These are phyloP conservation scores for Lasiosphaeria ovina DNA, from an alignment of 495 filamentous ascomycete genomes.

Conservation along the genomic window DNA sequence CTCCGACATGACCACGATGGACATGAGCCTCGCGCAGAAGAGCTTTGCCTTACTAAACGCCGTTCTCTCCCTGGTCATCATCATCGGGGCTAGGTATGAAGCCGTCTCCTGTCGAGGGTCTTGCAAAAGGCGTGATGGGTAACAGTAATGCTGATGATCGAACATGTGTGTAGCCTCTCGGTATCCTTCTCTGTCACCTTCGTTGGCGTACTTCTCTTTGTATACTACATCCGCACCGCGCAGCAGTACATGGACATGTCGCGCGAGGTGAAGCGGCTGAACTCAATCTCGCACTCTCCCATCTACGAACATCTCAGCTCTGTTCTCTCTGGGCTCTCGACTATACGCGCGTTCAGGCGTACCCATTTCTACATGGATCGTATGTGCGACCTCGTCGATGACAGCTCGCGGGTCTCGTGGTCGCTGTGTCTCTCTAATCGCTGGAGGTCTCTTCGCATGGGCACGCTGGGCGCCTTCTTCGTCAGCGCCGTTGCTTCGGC, in stretches of 20 bases:
- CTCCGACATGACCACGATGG: constrained; percentile 43
- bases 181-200: constrained; percentile 27
- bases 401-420: constrained; percentile 52
- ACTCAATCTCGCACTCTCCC: constrained; percentile 59
- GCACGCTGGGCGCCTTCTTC: constrained; percentile 59
- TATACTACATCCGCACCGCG: constrained; percentile 32
- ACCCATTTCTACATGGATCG: constrained; percentile 50
- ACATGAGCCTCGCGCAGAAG: constrained; percentile 31
- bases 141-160: too few species aligned
- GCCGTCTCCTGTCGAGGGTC: not conserved
- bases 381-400: constrained; percentile 58
- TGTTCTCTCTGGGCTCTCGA: constrained; percentile 58
- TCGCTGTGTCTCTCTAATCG: constrained; percentile 55
- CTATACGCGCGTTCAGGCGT: constrained; percentile 63
- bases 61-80: constrained; percentile 20
- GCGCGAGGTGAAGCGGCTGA: constrained; percentile 62
- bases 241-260: constrained; percentile 56
- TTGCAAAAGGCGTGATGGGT: not conserved
- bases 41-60: constrained; percentile 16
- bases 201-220: constrained; percentile 25
- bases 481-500: constrained; percentile 54
- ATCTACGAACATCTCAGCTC: constrained; percentile 63
- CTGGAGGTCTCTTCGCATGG: constrained; percentile 62
- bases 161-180: constrained; percentile 9
- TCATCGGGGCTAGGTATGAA: constrained; percentile 26